Evolutionary conservation across 768 basidiomycete genomes (phyloP).

Genomic region (Lyophyllum shimeji): DNA sequence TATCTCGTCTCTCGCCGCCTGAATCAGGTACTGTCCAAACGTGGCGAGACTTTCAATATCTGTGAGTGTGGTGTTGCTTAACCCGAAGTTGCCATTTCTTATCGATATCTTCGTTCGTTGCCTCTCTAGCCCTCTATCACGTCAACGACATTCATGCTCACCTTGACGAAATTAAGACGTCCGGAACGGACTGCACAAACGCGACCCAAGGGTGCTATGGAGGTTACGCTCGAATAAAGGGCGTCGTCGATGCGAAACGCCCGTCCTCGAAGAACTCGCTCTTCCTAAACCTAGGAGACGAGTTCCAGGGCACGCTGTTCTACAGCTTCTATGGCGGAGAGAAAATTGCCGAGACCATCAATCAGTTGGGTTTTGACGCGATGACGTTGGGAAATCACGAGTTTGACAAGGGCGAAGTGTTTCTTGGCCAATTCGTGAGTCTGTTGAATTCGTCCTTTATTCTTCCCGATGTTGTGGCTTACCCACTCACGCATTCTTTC

Average conservation of each 20-base stretch:
- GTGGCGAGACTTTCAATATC: background rate
- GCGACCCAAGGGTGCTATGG: constrained; percentile 1
- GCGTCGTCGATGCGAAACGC: constrained; percentile 5
- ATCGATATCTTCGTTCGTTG: background rate
- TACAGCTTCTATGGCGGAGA: constrained; percentile 9
- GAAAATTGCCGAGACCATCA: constrained; percentile 7
- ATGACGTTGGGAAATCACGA: constrained; percentile 8
- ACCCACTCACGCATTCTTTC: background rate
- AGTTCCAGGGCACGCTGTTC: constrained; percentile 7
- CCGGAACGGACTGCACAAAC: constrained; percentile 2
- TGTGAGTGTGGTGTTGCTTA: background rate
- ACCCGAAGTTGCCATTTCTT: no score
- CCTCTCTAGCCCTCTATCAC: constrained; percentile 2
- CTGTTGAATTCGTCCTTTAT: no score
- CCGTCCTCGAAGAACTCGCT: constrained; percentile 6
- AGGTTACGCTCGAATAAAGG: constrained; percentile 8
- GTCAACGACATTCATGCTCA: constrained; percentile 11
- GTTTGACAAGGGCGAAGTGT: constrained; percentile 7
- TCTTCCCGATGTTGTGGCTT: no score
- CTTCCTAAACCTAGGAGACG: constrained; percentile 7
- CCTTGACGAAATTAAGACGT: constrained; percentile 5
- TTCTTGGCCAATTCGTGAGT: constrained; percentile 4
- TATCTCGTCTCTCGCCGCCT: constrained; percentile 5
- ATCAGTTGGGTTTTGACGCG: constrained; percentile 7
- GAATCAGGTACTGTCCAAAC: background rate